phyloP scores from a whole-genome alignment of 2,329 filamentous ascomycete species.

The Colletotrichum godetiae region DNA sequence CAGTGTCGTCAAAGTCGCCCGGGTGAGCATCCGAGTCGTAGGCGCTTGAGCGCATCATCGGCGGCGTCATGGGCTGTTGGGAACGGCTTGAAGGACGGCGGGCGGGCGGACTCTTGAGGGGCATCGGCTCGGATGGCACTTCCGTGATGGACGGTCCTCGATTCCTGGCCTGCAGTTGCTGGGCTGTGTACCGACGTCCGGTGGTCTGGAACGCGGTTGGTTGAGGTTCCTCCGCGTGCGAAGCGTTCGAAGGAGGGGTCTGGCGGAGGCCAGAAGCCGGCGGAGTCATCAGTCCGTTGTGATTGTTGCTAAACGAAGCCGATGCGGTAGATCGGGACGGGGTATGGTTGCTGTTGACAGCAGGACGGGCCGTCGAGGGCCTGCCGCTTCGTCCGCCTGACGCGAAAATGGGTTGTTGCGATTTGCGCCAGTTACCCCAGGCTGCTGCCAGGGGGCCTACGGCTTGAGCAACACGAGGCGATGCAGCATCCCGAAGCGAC shows the following conservation, averaged over 20 bases:
- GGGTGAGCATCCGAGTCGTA: constrained; percentile 73
- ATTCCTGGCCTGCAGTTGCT: constrained; percentile 56
- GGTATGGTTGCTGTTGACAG: constrained; percentile 55
- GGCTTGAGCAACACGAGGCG: constrained; percentile 85
- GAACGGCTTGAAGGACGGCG: constrained; percentile 49
- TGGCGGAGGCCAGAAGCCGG: constrained; percentile 80
- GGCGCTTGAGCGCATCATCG: constrained; percentile 68
- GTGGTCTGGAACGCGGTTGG: constrained; percentile 72
- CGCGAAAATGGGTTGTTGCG: constrained; percentile 62
- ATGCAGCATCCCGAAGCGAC: constrained; percentile 79
- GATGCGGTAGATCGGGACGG: constrained; percentile 67
- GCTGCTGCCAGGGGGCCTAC: constrained; percentile 85
- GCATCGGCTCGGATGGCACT: constrained; percentile 53
- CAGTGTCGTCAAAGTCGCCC: constrained; percentile 69
- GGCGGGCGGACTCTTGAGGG: constrained; percentile 54
- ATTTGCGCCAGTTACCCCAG: constrained; percentile 94
- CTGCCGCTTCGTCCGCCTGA: constrained; percentile 41
- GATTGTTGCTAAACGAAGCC: constrained; percentile 58
- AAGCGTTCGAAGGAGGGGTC: constrained; percentile 59
- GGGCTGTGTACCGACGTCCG: constrained; percentile 66
- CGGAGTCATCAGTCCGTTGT: constrained; percentile 87
- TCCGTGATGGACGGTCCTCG: constrained; percentile 46
- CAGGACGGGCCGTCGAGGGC: constrained; percentile 43
- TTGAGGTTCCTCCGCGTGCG: constrained; percentile 55
- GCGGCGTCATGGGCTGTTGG: constrained; percentile 66